Evolutionary conservation across 2,329 filamentous ascomycete genomes (phyloP).

Genomic region (Sporothrix brunneoviolacea): DNA sequence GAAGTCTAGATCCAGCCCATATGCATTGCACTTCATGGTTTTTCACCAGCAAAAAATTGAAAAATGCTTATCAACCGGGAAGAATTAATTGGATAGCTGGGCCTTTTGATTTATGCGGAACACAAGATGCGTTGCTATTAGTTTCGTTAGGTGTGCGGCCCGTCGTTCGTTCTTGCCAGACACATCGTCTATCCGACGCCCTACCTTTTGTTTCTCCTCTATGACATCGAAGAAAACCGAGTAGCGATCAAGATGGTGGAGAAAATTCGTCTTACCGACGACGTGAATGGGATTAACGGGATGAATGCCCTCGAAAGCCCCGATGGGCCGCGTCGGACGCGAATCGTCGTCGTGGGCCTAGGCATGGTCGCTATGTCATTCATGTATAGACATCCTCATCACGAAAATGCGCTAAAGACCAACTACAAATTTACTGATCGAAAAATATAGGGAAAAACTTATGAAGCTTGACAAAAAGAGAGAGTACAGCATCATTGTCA

Average conservation of each 20-base stretch:
- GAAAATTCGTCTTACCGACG: background rate
- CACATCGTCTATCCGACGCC: too few species aligned
- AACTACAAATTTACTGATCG: background rate
- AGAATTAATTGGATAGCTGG: too few species aligned
- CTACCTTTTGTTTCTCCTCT: too few species aligned
- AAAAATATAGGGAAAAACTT: conserved; percentile 65
- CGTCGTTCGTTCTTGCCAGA: background rate
- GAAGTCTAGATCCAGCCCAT: too few species aligned
- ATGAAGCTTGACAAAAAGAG: conserved; percentile 73
- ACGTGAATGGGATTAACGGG: background rate
- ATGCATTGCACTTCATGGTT: background rate
- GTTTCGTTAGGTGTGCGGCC: background rate
- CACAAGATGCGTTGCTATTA: background rate
- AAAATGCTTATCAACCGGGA: too few species aligned
- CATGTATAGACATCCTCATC: conserved; percentile 48
- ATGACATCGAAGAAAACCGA: too few species aligned
- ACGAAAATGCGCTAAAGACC: background rate
- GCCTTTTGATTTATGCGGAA: background rate
- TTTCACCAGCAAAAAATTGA: background rate
- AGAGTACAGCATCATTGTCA: conserved; percentile 75
- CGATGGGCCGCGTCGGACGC: background rate
- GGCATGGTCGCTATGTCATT: conserved; percentile 90
- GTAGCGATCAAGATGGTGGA: too few species aligned
- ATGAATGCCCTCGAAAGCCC: background rate
- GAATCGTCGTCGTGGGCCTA: conserved; percentile 69